Evolutionary conservation across 228 moss, liverwort and hornwort species (phyloP), one percentile per base, ranked within the genome.

Genomic region (Sphagnum fallax): DNA sequence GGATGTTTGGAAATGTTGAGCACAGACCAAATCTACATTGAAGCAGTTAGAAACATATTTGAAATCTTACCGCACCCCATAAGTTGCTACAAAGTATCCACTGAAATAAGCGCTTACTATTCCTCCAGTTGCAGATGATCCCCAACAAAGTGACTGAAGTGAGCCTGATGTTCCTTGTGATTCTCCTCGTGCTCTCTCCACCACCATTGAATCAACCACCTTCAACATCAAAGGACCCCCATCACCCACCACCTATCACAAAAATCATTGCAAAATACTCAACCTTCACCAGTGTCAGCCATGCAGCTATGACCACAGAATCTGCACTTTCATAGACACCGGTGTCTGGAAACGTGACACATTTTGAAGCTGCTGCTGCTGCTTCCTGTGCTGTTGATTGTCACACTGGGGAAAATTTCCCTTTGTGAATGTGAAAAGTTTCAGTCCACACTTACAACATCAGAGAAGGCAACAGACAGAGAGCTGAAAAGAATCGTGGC

Each of bases 181-280:
- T 73, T 98, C 98, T 66, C 98, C 98, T 32, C 98, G 85, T 12
- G 98, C 98, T 75, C 94, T 87, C 66, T 94, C 98, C 67, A 98
- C 98, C 47, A 98, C 98, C 98, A 98, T 98, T 52, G 98, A 98
- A 72, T 98, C 98, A 47, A 98, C 98, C 1, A 98, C 94, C 94
- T 95, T 75, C 49, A 55, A 8, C 8, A 55, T 12, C 55, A 55
- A 32, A 32, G 1, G 32, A 32, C 32, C 32, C 32, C 32, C 1
- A 32, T 32, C 32, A 32, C 32, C 32, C 2, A 32, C 32, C 32
- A 32, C 32, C 32, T 2, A 55, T 55, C 55, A 8, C 55, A 55
- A 55, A 8, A 55, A 55, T 12, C 55, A 55, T 8, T 55, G 8
- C 55, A 55, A 55, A 55, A 55, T 12, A 55, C 55, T 94, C 32